phyloP scores from a whole-genome alignment of 345 rosid species.

The Boechera divaricarpa region DNA sequence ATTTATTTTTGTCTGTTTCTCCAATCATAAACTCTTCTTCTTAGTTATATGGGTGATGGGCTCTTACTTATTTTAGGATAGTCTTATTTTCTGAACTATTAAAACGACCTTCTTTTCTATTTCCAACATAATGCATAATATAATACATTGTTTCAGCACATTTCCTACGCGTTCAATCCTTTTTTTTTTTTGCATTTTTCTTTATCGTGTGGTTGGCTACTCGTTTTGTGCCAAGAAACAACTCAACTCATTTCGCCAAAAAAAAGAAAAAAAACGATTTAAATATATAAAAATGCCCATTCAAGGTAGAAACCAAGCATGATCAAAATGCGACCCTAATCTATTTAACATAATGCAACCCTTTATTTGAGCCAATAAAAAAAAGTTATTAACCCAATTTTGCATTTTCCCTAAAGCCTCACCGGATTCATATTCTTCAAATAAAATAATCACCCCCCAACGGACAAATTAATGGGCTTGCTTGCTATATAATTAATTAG shows the following conservation, averaged over 20 bases:
- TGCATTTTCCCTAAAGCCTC: neutral
- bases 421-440: neutral
- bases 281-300: too few relatives aligned
- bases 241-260: neutral
- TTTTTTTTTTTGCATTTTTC: neutral
- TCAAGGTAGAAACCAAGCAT: too few relatives aligned
- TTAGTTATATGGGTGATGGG: neutral
- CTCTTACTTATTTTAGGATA: too few relatives aligned
- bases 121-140: neutral
- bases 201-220: neutral
- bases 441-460: conserved; percentile 22
- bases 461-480: neutral
- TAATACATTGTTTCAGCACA: neutral
- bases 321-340: too few relatives aligned
- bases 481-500: conserved; percentile 1
- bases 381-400: neutral
- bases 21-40: neutral
- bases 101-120: neutral
- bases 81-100: conserved; percentile 5
- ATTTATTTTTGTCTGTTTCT: neutral
- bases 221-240: neutral
- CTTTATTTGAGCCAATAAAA: neutral
- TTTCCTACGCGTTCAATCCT: conserved; percentile 4
- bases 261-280: neutral
- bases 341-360: too few relatives aligned